phyloP scores from a whole-genome alignment of 306 rosid genomes.

The Fagus crenata region DNA sequence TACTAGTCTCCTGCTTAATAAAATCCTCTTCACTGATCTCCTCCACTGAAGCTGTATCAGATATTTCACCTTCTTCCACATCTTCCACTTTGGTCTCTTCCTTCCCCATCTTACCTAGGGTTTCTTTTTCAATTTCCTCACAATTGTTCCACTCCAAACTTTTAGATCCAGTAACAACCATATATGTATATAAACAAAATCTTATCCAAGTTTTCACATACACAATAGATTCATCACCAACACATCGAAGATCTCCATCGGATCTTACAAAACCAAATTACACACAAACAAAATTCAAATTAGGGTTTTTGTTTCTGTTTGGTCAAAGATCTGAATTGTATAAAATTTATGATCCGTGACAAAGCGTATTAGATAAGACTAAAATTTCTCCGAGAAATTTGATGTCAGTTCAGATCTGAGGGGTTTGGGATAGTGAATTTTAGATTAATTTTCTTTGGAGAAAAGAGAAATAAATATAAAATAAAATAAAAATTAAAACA shows the following conservation, averaged over 20 bases:
- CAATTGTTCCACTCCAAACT: conserved; percentile 33
- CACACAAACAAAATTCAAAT: conserved; percentile 1
- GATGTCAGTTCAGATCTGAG: conserved; percentile 24
- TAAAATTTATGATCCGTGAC: neutral
- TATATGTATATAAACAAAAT: conserved; percentile 26
- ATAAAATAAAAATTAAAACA: neutral
- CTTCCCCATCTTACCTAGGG: conserved; percentile 51
- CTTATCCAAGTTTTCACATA: conserved; percentile 9
- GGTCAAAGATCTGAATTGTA: conserved; percentile 27
- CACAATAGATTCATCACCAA: conserved; percentile 5
- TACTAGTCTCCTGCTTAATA: conserved; percentile 54
- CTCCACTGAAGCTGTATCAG: conserved; percentile 83
- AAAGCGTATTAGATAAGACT: neutral
- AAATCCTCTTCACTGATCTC: conserved; percentile 91
- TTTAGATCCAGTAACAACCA: conserved; percentile 57
- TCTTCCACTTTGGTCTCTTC: conserved; percentile 51
- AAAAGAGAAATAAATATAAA: neutral
- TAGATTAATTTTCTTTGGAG: conserved; percentile 2
- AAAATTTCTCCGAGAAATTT: neutral
- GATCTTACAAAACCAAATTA: neutral
- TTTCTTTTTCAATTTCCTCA: conserved; percentile 29
- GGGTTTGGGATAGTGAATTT: conserved; percentile 9
- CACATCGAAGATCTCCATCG: neutral
- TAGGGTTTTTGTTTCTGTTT: conserved; percentile 24
- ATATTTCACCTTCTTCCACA: conserved; percentile 96